Percentiles rank a stretch among this genome's conserved stretches.
Evolutionary conservation across 768 basidiomycete genomes (phyloP).

Genomic region (Exsudoporus frostii): DNA sequence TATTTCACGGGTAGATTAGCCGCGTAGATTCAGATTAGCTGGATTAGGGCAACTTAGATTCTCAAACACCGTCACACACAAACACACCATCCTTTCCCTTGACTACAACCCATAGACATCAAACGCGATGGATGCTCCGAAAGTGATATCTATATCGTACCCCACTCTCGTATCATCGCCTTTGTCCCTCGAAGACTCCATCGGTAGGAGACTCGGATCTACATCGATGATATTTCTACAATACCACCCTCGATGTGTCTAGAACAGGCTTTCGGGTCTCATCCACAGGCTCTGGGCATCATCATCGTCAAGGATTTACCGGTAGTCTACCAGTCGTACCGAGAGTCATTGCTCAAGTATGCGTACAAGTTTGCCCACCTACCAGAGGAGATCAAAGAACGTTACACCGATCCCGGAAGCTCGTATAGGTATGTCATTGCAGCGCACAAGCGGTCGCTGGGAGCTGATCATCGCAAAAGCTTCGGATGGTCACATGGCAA

Average conservation of each 20-base stretch:
- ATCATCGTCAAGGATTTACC: slow-evolving; percentile 84
- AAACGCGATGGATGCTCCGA: slow-evolving; percentile 7
- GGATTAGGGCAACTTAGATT: no score
- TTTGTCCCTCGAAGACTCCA: slow-evolving; percentile 50
- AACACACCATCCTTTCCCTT: not conserved
- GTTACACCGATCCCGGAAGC: slow-evolving; percentile 67
- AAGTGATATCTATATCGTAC: slow-evolving; percentile 59
- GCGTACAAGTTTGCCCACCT: slow-evolving; percentile 75
- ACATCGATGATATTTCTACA: not conserved
- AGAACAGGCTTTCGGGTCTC: slow-evolving; percentile 84
- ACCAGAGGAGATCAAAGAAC: slow-evolving; percentile 63
- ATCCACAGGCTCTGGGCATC: slow-evolving; percentile 73
- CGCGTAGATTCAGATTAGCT: no score
- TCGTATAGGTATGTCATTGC: slow-evolving; percentile 61
- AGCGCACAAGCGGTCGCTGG: not conserved
- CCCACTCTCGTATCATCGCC: slow-evolving; percentile 52
- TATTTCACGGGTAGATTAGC: no score
- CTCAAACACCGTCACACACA: no score
- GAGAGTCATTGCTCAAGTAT: slow-evolving; percentile 71
- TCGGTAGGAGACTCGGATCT: slow-evolving; percentile 44
- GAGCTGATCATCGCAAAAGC: slow-evolving; percentile 34
- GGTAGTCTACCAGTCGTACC: slow-evolving; percentile 50
- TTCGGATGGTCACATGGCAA: slow-evolving; percentile 99
- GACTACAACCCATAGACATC: slow-evolving; percentile 15
- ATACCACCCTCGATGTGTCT: not conserved